Evolutionary conservation across 768 basidiomycete species (phyloP).

Genomic region (Gyrodon lividus): DNA sequence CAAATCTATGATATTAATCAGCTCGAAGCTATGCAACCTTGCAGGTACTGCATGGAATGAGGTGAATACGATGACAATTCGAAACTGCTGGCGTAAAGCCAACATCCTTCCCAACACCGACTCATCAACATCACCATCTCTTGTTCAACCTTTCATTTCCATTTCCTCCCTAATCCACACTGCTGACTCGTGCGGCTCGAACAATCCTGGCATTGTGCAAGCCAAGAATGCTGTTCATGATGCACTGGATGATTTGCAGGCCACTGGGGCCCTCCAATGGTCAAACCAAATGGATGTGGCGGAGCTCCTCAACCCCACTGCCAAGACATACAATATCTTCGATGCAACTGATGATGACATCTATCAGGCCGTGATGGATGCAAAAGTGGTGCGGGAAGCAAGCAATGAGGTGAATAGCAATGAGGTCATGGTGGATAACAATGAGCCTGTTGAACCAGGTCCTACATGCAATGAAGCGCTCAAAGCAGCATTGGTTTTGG

Average conservation of each 20-base stretch:
- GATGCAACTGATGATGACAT: neutral
- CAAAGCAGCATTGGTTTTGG: constrained; percentile 16
- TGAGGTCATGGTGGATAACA: neutral
- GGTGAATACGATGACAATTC: constrained; percentile 33
- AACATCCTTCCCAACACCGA: constrained; percentile 28
- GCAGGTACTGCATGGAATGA: constrained; percentile 30
- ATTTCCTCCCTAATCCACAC: too few species aligned
- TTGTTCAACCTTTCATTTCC: neutral
- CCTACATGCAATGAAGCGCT: constrained; percentile 23
- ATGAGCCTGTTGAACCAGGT: neutral
- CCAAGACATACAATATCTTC: neutral
- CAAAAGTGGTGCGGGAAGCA: neutral
- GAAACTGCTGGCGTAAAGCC: constrained; percentile 39
- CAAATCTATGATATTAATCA: too few species aligned
- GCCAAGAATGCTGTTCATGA: too few species aligned
- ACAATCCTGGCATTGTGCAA: too few species aligned
- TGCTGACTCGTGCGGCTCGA: too few species aligned
- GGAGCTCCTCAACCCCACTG: neutral
- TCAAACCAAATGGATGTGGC: neutral
- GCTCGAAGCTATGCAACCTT: too few species aligned
- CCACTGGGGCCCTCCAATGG: neutral
- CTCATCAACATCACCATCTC: neutral
- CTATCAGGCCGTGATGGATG: neutral
- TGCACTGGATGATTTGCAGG: neutral
- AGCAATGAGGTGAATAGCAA: neutral